Conservation (phyloP, 1,284 basidiomycete species). For the Malassezia pachydermatis region DNA sequence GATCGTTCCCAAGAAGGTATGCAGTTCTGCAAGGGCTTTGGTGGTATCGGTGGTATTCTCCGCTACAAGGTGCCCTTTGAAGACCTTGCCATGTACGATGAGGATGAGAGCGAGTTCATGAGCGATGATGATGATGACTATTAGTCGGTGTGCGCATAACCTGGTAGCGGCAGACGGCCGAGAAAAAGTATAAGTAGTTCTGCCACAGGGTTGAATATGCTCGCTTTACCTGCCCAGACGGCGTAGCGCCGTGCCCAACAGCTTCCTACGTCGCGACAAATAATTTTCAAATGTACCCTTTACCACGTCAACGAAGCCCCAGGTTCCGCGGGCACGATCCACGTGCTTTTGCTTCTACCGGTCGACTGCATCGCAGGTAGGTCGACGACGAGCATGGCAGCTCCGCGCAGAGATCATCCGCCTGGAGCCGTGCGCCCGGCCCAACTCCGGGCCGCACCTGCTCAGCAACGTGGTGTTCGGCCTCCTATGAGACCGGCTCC, state of each 20-base stretch:
- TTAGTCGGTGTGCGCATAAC: background rate
- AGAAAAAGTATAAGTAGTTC: too few species aligned
- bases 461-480: background rate
- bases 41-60: conserved; percentile 88
- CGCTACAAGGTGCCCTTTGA: conserved; percentile 52
- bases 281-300: background rate
- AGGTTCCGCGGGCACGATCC: background rate
- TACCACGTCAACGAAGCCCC: background rate
- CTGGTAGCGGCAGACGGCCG: background rate
- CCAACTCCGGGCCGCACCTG: background rate
- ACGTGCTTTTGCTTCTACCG: background rate
- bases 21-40: conserved; percentile 97
- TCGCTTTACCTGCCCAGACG: too few species aligned
- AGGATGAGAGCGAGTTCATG: conserved; percentile 46
- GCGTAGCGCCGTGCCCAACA: background rate
- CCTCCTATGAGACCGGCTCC: background rate
- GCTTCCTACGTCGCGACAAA: background rate
- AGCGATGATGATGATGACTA: conserved; percentile 39
- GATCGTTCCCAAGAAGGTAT: conserved; percentile 79
- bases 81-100: conserved; percentile 43
- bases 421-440: conserved; percentile 1
- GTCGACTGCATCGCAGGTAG: conserved; percentile 2
- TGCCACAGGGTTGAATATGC: too few species aligned
- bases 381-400: background rate
- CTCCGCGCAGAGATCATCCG: background rate